Conservation (phyloP, 2,329 filamentous ascomycete genomes). For the Shiraia bambusicola region DNA sequence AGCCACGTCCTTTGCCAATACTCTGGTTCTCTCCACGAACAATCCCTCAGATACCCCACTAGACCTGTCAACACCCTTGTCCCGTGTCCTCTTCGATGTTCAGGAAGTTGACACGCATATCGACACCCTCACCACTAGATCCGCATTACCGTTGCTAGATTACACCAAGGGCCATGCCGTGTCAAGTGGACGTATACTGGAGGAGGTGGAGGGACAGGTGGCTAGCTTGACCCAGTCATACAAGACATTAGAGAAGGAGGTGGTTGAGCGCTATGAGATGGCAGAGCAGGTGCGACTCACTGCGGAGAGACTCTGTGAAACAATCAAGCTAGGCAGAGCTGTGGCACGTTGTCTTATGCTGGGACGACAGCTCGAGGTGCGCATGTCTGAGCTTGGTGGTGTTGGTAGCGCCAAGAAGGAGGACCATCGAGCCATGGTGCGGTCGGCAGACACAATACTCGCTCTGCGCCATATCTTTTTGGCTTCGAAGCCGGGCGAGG, state of each 20-base stretch:
- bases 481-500: conserved; percentile 67
- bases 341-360: conserved; percentile 79
- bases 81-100: conserved; percentile 90
- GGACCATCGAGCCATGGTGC: conserved; percentile 76
- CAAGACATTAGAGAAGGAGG: conserved; percentile 80
- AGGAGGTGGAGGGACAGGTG: conserved; percentile 78
- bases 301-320: conserved; percentile 76
- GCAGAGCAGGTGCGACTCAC: conserved; percentile 80
- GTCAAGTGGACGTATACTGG: conserved; percentile 70
- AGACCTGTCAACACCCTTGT: conserved; percentile 91
- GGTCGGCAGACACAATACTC: conserved; percentile 77
- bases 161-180: conserved; percentile 75
- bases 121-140: conserved; percentile 81
- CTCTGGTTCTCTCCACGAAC: conserved; percentile 85
- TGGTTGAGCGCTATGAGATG: conserved; percentile 79
- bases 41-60: conserved; percentile 86
- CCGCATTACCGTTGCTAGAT: conserved; percentile 74
- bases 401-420: conserved; percentile 57
- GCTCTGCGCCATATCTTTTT: conserved; percentile 72
- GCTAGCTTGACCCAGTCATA: conserved; percentile 81
- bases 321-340: conserved; percentile 72
- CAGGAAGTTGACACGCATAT: conserved; percentile 98
- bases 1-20: conserved; percentile 80
- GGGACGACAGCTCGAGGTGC: conserved; percentile 83
- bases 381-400: conserved; percentile 69